These are phyloP conservation scores for Ajuga chamaepitys DNA, from an alignment of 257 asterid genomes.

Conservation along the genomic window DNA sequence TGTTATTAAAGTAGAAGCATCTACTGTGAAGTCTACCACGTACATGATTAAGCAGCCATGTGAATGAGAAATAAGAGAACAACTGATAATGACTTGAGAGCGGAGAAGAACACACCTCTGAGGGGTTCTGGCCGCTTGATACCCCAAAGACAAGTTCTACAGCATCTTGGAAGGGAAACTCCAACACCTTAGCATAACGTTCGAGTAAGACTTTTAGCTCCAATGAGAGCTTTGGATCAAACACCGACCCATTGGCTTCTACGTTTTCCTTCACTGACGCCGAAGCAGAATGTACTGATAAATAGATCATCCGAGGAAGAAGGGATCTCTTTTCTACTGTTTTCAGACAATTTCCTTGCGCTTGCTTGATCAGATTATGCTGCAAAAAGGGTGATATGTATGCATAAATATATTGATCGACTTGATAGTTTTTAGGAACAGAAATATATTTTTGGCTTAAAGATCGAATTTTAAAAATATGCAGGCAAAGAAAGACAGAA, in stretches of 20 bases:
- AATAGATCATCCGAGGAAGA: constrained; percentile 78
- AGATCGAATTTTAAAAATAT: background rate
- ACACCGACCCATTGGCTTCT: constrained; percentile 59
- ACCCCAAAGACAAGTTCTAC: constrained; percentile 59
- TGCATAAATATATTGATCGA: background rate
- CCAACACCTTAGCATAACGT: constrained; percentile 68
- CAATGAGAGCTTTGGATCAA: constrained; percentile 49
- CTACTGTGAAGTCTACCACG: background rate
- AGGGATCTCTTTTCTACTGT: constrained; percentile 82
- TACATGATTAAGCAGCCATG: constrained; percentile 6
- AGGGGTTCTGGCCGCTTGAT: constrained; percentile 49
- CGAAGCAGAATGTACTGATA: constrained; percentile 76
- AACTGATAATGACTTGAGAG: background rate
- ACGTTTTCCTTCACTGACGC: constrained; percentile 58
- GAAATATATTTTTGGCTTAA: background rate
- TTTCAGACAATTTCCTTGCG: constrained; percentile 43
- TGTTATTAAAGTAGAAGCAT: no score
- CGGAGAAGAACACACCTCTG: constrained; percentile 47
- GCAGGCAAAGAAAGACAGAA: background rate
- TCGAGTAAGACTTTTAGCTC: constrained; percentile 80
- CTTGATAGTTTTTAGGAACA: background rate
- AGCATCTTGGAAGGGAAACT: constrained; percentile 71
- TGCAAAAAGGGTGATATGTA: constrained; percentile 16
- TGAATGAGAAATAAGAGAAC: constrained; percentile 7
- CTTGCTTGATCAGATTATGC: constrained; percentile 47